phyloP scores from a whole-genome alignment of 2,329 filamentous ascomycete genomes.

The Aspergillus melleus region DNA sequence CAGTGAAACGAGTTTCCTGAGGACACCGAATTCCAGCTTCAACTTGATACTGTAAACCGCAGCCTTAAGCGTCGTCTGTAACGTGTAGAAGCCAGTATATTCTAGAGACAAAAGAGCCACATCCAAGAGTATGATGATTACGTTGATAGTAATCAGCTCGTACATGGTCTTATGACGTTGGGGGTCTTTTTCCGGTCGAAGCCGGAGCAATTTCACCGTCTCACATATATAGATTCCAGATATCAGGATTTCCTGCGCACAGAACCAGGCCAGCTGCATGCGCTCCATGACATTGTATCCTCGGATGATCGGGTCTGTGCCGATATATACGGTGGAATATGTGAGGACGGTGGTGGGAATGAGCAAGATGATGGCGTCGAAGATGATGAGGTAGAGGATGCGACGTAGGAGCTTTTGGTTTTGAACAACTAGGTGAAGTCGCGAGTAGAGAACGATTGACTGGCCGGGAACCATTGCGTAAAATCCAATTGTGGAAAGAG shows the following conservation, averaged over 20 bases:
- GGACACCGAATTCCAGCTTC: constrained; percentile 51
- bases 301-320: constrained; percentile 23
- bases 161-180: constrained; percentile 45
- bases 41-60: constrained; percentile 52
- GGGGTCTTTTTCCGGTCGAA: constrained; percentile 35
- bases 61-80: constrained; percentile 48
- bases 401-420: constrained; percentile 49
- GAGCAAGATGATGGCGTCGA: constrained; percentile 55
- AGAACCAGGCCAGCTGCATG: constrained; percentile 45
- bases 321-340: constrained; percentile 41
- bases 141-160: constrained; percentile 51
- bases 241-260: constrained; percentile 48
- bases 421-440: constrained; percentile 60
- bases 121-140: constrained; percentile 49
- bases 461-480: constrained; percentile 62
- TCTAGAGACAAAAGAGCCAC: constrained; percentile 45
- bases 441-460: constrained; percentile 63
- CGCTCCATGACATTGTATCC: constrained; percentile 48
- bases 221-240: constrained; percentile 54
- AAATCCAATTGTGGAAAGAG: constrained; percentile 54
- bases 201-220: constrained; percentile 47
- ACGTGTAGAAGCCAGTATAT: constrained; percentile 43
- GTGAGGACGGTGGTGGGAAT: constrained; percentile 56
- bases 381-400: constrained; percentile 59
- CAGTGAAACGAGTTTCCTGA: constrained; percentile 45